phyloP scores from a whole-genome alignment of 306 rosid species.

The Ammopiptanthus mongolicus region DNA sequence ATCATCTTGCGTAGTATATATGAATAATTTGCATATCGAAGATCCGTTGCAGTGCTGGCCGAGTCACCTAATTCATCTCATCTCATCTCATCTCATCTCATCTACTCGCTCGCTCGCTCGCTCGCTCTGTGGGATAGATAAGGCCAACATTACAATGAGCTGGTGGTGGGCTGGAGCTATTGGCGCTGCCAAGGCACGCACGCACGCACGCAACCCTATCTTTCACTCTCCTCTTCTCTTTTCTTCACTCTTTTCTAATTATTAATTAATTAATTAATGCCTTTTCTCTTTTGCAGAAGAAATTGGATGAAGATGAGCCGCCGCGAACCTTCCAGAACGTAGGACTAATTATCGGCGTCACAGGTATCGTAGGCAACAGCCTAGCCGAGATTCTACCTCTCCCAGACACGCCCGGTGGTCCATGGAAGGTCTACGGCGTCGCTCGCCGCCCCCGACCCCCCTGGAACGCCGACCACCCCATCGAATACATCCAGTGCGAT shows the following conservation, averaged over 20 bases:
- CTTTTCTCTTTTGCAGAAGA: constrained; percentile 35
- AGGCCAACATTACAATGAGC: background rate
- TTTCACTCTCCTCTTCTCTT: background rate
- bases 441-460: constrained; percentile 66
- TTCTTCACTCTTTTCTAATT: too few relatives aligned
- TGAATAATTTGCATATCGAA: too few relatives aligned
- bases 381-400: constrained; percentile 78
- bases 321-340: constrained; percentile 44
- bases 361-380: constrained; percentile 79
- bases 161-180: constrained; percentile 46
- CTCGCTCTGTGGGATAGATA: too few relatives aligned
- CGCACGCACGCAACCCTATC: too few relatives aligned
- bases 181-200: constrained; percentile 42
- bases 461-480: constrained; percentile 66
- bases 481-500: constrained; percentile 71
- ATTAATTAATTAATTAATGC: too few relatives aligned
- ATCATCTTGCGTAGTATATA: too few relatives aligned
- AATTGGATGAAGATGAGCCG: constrained; percentile 46
- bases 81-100: too few relatives aligned
- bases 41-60: too few relatives aligned
- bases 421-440: constrained; percentile 80
- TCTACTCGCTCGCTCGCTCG: too few relatives aligned
- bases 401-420: constrained; percentile 72
- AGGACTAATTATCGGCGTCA: constrained; percentile 56
- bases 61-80: too few relatives aligned